phyloP scores from a whole-genome alignment of 306 rosid species.

The Crotalaria pallida region DNA sequence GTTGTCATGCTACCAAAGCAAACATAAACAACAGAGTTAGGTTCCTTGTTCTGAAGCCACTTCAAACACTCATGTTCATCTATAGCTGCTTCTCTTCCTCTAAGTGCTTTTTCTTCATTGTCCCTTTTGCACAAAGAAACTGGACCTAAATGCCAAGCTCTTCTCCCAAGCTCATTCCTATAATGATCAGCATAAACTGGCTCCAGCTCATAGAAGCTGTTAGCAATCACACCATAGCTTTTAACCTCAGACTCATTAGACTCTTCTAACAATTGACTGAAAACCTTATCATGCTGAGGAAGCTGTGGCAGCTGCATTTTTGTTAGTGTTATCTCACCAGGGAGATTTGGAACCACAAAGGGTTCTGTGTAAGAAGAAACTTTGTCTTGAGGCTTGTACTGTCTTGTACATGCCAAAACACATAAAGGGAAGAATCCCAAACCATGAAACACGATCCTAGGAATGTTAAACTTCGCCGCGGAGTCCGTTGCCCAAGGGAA shows the following conservation, averaged over 20 bases:
- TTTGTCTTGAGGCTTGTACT: constrained; percentile 37
- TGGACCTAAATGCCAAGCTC: constrained; percentile 58
- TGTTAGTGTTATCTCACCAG: constrained; percentile 35
- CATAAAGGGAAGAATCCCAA: constrained; percentile 39
- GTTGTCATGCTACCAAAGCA: constrained; percentile 37
- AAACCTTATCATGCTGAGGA: neutral
- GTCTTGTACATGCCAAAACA: constrained; percentile 8
- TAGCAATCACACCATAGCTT: constrained; percentile 42
- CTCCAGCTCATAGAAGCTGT: constrained; percentile 52
- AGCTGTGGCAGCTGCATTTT: constrained; percentile 29
- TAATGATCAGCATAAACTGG: constrained; percentile 48
- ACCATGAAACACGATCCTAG: constrained; percentile 52
- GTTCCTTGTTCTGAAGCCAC: constrained; percentile 41
- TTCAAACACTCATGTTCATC: constrained; percentile 34
- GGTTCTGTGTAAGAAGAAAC: constrained; percentile 38
- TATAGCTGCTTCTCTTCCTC: constrained; percentile 35
- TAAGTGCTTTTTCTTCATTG: constrained; percentile 23
- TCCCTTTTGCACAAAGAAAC: constrained; percentile 34
- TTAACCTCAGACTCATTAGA: constrained; percentile 23
- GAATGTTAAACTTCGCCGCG: constrained; percentile 44
- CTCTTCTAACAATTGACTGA: neutral
- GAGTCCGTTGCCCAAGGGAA: constrained; percentile 48
- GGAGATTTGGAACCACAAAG: constrained; percentile 45
- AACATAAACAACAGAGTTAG: constrained; percentile 33
- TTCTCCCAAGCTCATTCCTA: constrained; percentile 35